Evolutionary conservation across 495 filamentous ascomycete genomes (phyloP).

Genomic region (Xylaria palmicola): DNA sequence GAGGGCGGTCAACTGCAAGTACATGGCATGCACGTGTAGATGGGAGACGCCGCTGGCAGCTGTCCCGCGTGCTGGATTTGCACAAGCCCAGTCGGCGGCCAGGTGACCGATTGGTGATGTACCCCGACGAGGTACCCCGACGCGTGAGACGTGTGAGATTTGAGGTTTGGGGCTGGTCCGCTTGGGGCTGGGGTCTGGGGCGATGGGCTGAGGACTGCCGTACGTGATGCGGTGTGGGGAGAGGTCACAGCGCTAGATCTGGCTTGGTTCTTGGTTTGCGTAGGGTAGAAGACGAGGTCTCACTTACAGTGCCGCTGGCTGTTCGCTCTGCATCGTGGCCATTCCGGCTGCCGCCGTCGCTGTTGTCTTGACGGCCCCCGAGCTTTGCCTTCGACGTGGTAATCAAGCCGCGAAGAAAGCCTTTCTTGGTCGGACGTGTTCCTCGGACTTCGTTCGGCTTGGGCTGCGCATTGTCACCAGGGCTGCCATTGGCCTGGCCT

Average conservation of each 20-base stretch:
- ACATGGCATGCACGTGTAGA: not conserved
- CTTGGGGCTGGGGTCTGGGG: not conserved
- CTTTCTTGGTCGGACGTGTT: slow-evolving; percentile 5
- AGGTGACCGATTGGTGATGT: slow-evolving; percentile 5
- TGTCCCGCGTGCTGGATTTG: not conserved
- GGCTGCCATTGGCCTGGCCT: not conserved
- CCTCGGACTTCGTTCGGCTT: not conserved
- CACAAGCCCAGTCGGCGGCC: slow-evolving; percentile 5
- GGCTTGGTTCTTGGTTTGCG: not conserved
- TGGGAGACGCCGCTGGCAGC: slow-evolving; percentile 7
- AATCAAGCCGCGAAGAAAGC: slow-evolving; percentile 13
- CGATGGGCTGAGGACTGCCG: not conserved
- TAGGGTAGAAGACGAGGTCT: not conserved
- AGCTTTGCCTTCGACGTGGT: slow-evolving; percentile 13
- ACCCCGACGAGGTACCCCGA: no score
- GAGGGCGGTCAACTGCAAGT: not conserved
- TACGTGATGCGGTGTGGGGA: not conserved
- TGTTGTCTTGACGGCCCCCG: not conserved
- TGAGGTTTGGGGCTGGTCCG: not conserved
- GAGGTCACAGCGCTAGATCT: slow-evolving; percentile 4
- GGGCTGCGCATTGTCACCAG: not conserved
- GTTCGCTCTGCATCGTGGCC: slow-evolving; percentile 2
- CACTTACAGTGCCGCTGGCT: slow-evolving; percentile 7
- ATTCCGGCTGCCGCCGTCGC: not conserved
- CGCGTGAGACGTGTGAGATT: not conserved